Evolutionary conservation across 1,139 yeast genomes (phyloP).

Genomic region (Entelexis paramagnoliae): DNA sequence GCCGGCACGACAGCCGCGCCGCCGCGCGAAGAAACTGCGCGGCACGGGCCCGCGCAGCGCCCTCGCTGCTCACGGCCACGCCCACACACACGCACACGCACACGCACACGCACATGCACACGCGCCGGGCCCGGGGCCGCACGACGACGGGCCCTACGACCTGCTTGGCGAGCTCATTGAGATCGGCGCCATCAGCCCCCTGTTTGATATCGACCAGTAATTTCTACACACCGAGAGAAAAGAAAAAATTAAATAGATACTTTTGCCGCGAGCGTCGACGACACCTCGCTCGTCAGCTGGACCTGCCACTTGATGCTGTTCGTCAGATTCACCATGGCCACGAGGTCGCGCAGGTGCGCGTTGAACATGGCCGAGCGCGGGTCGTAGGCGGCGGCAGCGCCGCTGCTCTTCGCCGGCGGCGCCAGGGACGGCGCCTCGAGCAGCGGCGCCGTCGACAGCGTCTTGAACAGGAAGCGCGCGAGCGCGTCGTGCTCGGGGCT

Average conservation of each 20-base stretch:
- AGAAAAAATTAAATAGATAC: neutral
- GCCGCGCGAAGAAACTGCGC: slow-evolving; percentile 15
- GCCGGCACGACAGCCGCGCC: slow-evolving; percentile 28
- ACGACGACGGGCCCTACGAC: slow-evolving; percentile 26
- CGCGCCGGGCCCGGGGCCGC: no score
- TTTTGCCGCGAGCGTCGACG: slow-evolving; percentile 37
- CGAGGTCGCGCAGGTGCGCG: slow-evolving; percentile 68
- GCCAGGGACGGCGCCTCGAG: slow-evolving; percentile 50
- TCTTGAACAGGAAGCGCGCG: slow-evolving; percentile 58
- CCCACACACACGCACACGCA: no score
- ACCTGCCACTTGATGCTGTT: slow-evolving; percentile 79
- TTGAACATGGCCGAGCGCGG: slow-evolving; percentile 40
- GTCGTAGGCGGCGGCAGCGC: slow-evolving; percentile 7
- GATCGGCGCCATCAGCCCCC: slow-evolving; percentile 33
- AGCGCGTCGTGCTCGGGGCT: slow-evolving; percentile 40
- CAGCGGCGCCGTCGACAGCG: slow-evolving; percentile 53
- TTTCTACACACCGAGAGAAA: neutral
- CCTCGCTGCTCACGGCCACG: neutral
- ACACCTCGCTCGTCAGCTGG: slow-evolving; percentile 66
- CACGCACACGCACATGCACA: no score
- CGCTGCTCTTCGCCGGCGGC: slow-evolving; percentile 25
- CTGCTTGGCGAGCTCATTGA: slow-evolving; percentile 33
- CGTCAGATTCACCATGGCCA: slow-evolving; percentile 74
- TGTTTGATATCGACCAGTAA: slow-evolving; percentile 10
- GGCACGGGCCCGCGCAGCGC: slow-evolving; percentile 5